These are phyloP conservation scores for Torulaspora pretoriensis DNA, from an alignment of 1,139 yeast genomes.

Conservation along the genomic window DNA sequence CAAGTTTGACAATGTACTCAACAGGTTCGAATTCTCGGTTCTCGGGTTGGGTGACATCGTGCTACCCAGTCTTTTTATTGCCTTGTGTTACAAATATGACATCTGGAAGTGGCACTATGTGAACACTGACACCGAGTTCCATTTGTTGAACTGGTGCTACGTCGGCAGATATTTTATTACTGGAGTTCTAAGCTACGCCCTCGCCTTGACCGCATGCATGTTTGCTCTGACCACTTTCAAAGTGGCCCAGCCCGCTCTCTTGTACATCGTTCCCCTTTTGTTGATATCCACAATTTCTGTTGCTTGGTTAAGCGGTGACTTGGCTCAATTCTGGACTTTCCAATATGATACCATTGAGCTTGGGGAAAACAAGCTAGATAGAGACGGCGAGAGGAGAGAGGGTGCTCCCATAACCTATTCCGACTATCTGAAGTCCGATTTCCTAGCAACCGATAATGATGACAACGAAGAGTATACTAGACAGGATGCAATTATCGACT, in stretches of 20 bases:
- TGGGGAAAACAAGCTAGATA: conserved; percentile 11
- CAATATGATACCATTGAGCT: conserved; percentile 25
- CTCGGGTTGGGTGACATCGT: conserved; percentile 47
- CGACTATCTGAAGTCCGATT: conserved; percentile 14
- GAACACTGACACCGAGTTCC: conserved; percentile 25
- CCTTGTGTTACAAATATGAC: conserved; percentile 29
- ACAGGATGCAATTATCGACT: conserved; percentile 13
- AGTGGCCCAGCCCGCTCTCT: conserved; percentile 62
- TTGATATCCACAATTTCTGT: conserved; percentile 37
- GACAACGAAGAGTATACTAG: conserved; percentile 17
- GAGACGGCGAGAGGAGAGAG: background rate
- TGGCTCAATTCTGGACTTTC: conserved; percentile 40
- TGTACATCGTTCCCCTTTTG: conserved; percentile 57
- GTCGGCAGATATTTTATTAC: conserved; percentile 22
- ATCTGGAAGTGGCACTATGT: conserved; percentile 28
- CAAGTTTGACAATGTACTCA: conserved; percentile 8
- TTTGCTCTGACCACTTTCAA: conserved; percentile 40
- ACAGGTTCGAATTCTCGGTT: conserved; percentile 35
- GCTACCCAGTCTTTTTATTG: conserved; percentile 34
- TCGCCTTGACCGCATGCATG: conserved; percentile 46
- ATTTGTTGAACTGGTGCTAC: conserved; percentile 22
- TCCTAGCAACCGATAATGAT: conserved; percentile 6
- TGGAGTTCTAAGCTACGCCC: conserved; percentile 36
- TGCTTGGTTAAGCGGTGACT: conserved; percentile 42
- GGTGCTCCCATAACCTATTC: conserved; percentile 14